These are phyloP conservation scores for Penicillium longicatenatum DNA, from an alignment of 495 filamentous ascomycete species.

Conservation along the genomic window DNA sequence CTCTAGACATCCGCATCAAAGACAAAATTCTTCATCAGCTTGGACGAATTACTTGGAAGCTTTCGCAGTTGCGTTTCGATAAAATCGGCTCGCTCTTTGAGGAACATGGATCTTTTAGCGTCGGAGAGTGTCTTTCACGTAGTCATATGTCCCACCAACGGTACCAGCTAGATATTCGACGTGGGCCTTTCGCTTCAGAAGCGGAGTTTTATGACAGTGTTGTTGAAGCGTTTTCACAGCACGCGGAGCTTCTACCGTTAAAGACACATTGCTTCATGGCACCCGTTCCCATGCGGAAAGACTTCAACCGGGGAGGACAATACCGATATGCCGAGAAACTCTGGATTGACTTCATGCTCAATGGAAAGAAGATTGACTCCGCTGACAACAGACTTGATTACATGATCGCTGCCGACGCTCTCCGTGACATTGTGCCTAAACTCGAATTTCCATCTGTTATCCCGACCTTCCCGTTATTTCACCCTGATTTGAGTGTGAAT, in stretches of 20 bases:
- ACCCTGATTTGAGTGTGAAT: slow-evolving; percentile 25
- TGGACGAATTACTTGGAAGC: slow-evolving; percentile 25
- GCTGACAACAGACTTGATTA: slow-evolving; percentile 35
- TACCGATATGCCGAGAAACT: slow-evolving; percentile 15
- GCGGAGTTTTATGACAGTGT: slow-evolving; percentile 22
- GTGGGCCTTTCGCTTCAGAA: slow-evolving; percentile 24
- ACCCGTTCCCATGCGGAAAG: slow-evolving; percentile 18
- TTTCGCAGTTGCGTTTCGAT: slow-evolving; percentile 29
- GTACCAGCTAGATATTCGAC: slow-evolving; percentile 20
- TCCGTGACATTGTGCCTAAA: slow-evolving; percentile 28
- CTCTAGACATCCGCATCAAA: slow-evolving; percentile 15
- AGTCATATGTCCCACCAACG: slow-evolving; percentile 26
- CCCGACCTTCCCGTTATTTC: slow-evolving; percentile 21
- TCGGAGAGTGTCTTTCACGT: slow-evolving; percentile 28
- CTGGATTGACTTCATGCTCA: slow-evolving; percentile 33
- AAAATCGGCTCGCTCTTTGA: slow-evolving; percentile 29
- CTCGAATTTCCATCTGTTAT: slow-evolving; percentile 14
- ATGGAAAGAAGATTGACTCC: slow-evolving; percentile 29
- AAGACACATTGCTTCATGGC: slow-evolving; percentile 29
- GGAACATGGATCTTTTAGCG: slow-evolving; percentile 16
- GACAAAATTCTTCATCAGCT: slow-evolving; percentile 26
- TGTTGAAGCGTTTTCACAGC: background rate
- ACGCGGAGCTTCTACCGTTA: slow-evolving; percentile 22
- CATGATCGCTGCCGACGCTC: slow-evolving; percentile 29
- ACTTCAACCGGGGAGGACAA: slow-evolving; percentile 16